Base-by-base conservation (phyloP, 306 rosid genomes). In the Rubus parviflorus region DNA sequence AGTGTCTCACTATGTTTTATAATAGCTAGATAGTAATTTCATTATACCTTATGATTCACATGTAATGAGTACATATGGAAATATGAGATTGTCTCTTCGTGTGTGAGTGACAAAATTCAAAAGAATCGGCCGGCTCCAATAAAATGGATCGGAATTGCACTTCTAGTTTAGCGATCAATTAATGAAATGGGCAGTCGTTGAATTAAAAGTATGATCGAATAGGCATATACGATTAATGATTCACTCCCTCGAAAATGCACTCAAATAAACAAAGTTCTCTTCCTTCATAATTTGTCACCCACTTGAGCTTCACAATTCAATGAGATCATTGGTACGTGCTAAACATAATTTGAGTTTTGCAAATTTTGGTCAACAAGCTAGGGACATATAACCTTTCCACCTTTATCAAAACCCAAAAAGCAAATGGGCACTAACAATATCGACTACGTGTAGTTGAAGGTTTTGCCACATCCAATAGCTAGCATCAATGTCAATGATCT, bases 401-500 rank as follows among this genome's bases (percentile, higher is more conserved):
- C 66, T 25, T 61, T 5, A 25, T 5, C 67, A 30, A 60, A 25
- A 23, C 66, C 13, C 41, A 35, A 60, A 30, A 60, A 61, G 19
- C 41, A 30, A 61, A 25, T 61, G 67, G 67, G 16, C 41, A 61
- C 67, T 30, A 61, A 61, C 42, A 12, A 61, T 61, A 30, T 30
- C 0, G 25, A 2, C 67, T 61, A 61, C 19, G n/a, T 61, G 42
- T 30, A 61, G 67, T 61, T 13, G n/a, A 61, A 61, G 67, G n/a
- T 30, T 61, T 61, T 61, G 67, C 67, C 67, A 14, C 66, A 23
- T 30, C 66, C 67, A 60, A 60, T 11, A 60, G 40, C 66, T 11
- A 60, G 40, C 66, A 60, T 60, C 13, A 5, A 23, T 60, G 66
- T 25, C 66, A 61, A 61, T 61, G 67, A 61, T 61, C 42, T 61